Evolutionary conservation across 2,329 filamentous ascomycete genomes (phyloP).

Genomic region (Achaetomium macrosporum): DNA sequence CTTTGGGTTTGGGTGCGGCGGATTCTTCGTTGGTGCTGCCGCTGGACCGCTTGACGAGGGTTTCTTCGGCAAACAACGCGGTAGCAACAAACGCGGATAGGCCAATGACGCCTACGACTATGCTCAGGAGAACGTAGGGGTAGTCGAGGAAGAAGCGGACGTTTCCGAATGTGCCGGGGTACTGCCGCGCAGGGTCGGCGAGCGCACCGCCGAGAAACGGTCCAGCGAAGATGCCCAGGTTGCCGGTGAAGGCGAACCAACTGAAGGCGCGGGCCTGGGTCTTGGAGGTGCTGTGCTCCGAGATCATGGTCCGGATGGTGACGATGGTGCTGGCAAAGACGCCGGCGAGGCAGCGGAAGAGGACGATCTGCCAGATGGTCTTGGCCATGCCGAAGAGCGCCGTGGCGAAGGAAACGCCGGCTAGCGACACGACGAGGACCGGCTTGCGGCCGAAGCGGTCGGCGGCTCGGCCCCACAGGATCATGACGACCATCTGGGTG

Average conservation of each 20-base stretch:
- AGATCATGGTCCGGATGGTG: conserved; percentile 70
- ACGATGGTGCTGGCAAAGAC: conserved; percentile 69
- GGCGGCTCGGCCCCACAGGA: conserved; percentile 62
- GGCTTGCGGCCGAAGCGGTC: conserved; percentile 69
- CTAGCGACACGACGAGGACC: conserved; percentile 60
- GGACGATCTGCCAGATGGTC: conserved; percentile 66
- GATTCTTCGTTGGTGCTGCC: conserved; percentile 13
- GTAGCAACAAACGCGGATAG: conserved; percentile 46
- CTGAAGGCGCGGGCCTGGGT: conserved; percentile 71
- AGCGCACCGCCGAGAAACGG: conserved; percentile 64
- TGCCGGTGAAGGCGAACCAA: conserved; percentile 69
- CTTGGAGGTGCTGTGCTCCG: conserved; percentile 61
- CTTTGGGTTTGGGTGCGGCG: conserved; percentile 18
- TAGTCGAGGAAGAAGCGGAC: conserved; percentile 55
- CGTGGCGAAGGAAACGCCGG: conserved; percentile 56
- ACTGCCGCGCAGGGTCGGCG: conserved; percentile 61
- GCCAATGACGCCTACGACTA: conserved; percentile 51
- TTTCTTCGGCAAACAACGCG: conserved; percentile 58
- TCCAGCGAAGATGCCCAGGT: conserved; percentile 68
- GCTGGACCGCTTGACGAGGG: conserved; percentile 32
- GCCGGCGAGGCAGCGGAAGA: conserved; percentile 65
- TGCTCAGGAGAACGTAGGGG: conserved; percentile 60
- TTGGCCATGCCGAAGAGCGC: conserved; percentile 63
- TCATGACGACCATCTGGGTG: conserved; percentile 72
- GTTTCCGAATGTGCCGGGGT: conserved; percentile 50